phyloP scores from a whole-genome alignment of 2,329 filamentous ascomycete species.

The Microsporum canis region DNA sequence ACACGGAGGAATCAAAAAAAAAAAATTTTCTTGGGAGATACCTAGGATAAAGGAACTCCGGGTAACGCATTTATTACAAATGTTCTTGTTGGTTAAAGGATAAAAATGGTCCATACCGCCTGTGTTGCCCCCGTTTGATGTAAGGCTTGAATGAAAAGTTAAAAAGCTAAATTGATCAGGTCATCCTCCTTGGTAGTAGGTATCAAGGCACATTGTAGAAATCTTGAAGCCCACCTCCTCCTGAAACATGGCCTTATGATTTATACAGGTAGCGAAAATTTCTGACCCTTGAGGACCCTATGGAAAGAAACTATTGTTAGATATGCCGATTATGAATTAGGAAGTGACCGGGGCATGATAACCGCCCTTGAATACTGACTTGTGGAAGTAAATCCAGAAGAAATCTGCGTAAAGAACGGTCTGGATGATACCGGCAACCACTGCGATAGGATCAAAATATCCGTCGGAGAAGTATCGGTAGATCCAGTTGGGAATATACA shows the following conservation, averaged over 20 bases:
- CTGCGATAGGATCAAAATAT: slow-evolving; percentile 75
- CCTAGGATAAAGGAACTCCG: neutral
- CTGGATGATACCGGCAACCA: slow-evolving; percentile 81
- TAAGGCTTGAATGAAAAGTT: neutral
- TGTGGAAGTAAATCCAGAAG: slow-evolving; percentile 99
- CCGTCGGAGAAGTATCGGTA: slow-evolving; percentile 74
- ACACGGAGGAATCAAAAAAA: neutral
- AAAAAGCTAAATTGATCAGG: neutral
- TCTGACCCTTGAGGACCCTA: slow-evolving; percentile 69
- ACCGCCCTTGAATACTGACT: slow-evolving; percentile 41
- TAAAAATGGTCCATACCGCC: neutral
- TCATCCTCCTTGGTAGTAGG: neutral
- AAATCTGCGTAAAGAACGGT: slow-evolving; percentile 96
- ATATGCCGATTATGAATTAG: neutral
- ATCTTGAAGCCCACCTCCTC: neutral
- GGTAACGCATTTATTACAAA: neutral
- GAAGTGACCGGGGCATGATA: neutral
- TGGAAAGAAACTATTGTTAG: neutral
- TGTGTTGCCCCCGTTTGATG: neutral
- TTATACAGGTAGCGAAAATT: slow-evolving; percentile 75
- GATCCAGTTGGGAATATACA: slow-evolving; percentile 99
- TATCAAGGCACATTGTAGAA: neutral
- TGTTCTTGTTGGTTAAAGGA: neutral
- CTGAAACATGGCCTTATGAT: neutral
- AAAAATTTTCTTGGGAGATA: neutral